Conservation (phyloP, 1,284 basidiomycete species). For the Bondarzewia mesenterica region DNA sequence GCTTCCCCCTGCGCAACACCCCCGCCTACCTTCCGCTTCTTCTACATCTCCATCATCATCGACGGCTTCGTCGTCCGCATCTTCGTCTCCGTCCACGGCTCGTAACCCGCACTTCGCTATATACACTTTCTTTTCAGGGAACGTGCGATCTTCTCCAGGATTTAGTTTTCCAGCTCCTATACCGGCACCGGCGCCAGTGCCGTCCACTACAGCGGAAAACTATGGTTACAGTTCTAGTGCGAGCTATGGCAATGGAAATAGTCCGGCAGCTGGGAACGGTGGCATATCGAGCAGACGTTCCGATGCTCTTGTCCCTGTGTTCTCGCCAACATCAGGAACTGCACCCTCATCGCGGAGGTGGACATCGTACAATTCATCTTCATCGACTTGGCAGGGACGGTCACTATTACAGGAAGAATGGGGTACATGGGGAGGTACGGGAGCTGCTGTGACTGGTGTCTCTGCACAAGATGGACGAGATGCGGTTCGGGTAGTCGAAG, state of each 20-base stretch:
- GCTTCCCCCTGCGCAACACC: slow-evolving; percentile 1
- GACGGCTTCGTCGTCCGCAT: background rate
- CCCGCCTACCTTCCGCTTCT: background rate
- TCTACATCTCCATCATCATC: background rate
- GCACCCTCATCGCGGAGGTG: background rate
- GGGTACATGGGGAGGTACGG: too few species aligned
- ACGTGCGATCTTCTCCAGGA: slow-evolving; percentile 11
- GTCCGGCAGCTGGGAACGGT: too few species aligned
- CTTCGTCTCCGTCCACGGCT: background rate
- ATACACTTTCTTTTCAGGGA: slow-evolving; percentile 13
- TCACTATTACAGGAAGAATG: too few species aligned
- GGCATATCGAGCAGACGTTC: too few species aligned
- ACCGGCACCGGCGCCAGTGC: slow-evolving; percentile 1
- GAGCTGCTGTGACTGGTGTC: too few species aligned
- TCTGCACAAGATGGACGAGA: background rate
- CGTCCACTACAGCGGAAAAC: background rate
- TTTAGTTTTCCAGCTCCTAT: slow-evolving; percentile 9
- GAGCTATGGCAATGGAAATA: background rate
- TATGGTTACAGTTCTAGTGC: background rate
- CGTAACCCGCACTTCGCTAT: slow-evolving; percentile 6
- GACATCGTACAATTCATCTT: background rate
- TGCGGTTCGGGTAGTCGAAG: background rate
- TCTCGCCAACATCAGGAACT: too few species aligned
- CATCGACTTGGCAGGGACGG: background rate
- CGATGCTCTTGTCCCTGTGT: too few species aligned